phyloP scores from a whole-genome alignment of 768 basidiomycete genomes.

The Rhodotorula graminis region DNA sequence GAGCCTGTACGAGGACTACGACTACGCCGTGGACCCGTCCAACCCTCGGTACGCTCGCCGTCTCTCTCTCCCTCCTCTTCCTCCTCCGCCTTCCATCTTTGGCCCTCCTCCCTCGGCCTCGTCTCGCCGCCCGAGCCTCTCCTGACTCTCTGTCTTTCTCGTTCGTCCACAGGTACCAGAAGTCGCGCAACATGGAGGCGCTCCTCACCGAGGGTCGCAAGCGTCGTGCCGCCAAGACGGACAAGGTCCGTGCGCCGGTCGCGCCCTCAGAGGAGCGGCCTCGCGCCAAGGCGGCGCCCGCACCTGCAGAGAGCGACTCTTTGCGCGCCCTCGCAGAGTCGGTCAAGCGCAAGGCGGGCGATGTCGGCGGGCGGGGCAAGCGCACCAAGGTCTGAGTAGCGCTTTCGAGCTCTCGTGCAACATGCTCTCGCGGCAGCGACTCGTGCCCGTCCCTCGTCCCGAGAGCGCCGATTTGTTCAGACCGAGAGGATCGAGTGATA shows the following conservation, averaged over 20 bases:
- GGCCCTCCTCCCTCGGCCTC: no score
- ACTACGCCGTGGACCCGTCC: conserved; percentile 91
- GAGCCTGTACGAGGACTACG: conserved; percentile 77
- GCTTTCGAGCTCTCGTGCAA: neutral
- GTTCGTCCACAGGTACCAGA: conserved; percentile 65
- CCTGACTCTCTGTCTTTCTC: neutral
- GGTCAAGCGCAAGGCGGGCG: conserved; percentile 70
- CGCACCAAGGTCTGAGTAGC: conserved; percentile 24
- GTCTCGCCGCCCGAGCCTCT: neutral
- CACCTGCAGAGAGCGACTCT: conserved; percentile 41
- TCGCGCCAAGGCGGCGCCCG: conserved; percentile 31
- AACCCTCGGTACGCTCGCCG: conserved; percentile 72
- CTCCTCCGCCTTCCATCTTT: neutral
- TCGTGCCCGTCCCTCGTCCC: no score
- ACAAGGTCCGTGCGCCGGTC: conserved; percentile 27
- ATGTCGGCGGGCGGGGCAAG: conserved; percentile 39
- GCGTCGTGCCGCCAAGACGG: conserved; percentile 49
- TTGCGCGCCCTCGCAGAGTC: conserved; percentile 72
- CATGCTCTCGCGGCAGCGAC: no score
- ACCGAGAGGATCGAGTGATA: no score
- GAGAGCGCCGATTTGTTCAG: no score
- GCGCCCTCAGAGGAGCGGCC: conserved; percentile 37
- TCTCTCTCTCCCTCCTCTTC: conserved; percentile 24
- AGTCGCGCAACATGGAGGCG: conserved; percentile 81
- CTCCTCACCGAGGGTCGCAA: conserved; percentile 78